Conservation (phyloP, 2,329 filamentous ascomycete genomes). For the Nectriaceae sp. region DNA sequence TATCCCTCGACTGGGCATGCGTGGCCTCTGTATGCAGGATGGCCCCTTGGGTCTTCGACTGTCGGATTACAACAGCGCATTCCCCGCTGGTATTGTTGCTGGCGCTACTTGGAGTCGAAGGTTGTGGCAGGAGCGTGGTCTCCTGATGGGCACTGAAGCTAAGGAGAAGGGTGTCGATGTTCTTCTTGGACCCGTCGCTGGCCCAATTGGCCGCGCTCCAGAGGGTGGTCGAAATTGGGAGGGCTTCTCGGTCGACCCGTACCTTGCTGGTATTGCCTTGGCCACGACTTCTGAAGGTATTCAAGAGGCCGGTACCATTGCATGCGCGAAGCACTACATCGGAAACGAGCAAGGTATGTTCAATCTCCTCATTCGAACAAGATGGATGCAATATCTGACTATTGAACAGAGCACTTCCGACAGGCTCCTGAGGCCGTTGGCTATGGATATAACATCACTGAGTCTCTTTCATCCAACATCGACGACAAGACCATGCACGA, state of each 20-base stretch:
- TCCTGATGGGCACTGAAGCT: constrained; percentile 60
- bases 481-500: constrained; percentile 77
- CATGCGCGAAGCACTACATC: constrained; percentile 78
- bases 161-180: constrained; percentile 77
- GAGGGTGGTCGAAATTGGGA: constrained; percentile 64
- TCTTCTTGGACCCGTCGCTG: constrained; percentile 56
- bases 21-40: constrained; percentile 82
- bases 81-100: constrained; percentile 75
- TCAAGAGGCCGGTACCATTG: constrained; percentile 79
- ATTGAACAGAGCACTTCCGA: constrained; percentile 66
- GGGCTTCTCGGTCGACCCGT: constrained; percentile 70
- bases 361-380: neutral
- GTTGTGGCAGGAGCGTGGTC: constrained; percentile 59
- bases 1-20: constrained; percentile 69
- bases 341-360: constrained; percentile 66
- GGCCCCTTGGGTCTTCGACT: constrained; percentile 79
- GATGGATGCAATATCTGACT: neutral
- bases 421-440: constrained; percentile 56
- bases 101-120: constrained; percentile 81
- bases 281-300: constrained; percentile 77
- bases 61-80: constrained; percentile 79
- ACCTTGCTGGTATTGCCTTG: constrained; percentile 71
- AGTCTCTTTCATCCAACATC: constrained; percentile 61
- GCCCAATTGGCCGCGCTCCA: constrained; percentile 49
- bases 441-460: constrained; percentile 61